Evolutionary conservation across 108 stramenopile genomes (phyloP).

Genomic region (Nannochloropsis salina): DNA sequence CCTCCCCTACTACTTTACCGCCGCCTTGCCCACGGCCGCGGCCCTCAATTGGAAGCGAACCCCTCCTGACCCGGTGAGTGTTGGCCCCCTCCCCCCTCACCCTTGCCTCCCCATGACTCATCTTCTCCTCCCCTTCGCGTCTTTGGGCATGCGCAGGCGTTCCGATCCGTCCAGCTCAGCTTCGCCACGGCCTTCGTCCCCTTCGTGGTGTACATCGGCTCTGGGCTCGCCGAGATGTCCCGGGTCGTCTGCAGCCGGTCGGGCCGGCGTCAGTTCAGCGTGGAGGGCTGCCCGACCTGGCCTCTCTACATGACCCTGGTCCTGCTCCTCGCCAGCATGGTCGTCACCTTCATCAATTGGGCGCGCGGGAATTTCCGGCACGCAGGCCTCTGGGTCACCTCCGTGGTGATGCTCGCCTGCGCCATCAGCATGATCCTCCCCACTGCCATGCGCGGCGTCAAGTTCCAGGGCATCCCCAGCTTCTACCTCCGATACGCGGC

Average conservation of each 20-base stretch:
- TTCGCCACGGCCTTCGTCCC: slow-evolving; percentile 1
- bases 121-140: background rate
- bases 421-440: background rate
- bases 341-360: slow-evolving; percentile 7
- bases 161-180: background rate
- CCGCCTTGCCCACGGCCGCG: background rate
- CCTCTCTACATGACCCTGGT: background rate
- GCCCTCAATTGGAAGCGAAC: slow-evolving; percentile 17
- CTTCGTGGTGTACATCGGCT: slow-evolving; percentile 1
- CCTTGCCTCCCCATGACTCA: background rate
- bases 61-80: background rate
- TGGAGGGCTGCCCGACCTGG: slow-evolving; percentile 8
- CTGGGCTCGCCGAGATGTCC: background rate
- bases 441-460: slow-evolving; percentile 11
- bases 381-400: background rate
- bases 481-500: background rate
- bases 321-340: background rate
- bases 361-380: background rate
- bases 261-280: background rate
- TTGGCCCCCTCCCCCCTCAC: background rate
- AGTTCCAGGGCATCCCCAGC: background rate
- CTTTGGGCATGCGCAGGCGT: background rate
- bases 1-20: slow-evolving; percentile 5
- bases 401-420: background rate
- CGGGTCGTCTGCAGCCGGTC: slow-evolving; percentile 13